Percentiles rank a stretch among this genome's conserved stretches.
These are phyloP conservation scores for Pleurotus pulmonarius DNA, from an alignment of 768 basidiomycete species.

Conservation along the genomic window DNA sequence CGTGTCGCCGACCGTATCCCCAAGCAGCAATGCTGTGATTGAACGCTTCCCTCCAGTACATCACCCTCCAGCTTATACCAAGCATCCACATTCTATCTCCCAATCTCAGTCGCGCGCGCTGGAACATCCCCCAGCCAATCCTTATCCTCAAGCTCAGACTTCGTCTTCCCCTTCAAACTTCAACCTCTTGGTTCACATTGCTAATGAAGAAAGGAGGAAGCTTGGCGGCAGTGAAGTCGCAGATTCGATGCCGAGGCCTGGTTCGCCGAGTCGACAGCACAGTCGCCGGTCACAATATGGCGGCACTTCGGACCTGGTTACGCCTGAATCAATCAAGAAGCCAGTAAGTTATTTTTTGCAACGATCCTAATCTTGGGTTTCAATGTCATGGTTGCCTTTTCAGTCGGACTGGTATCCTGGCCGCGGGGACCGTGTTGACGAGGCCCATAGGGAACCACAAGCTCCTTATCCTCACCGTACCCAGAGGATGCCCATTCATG, in stretches of 20 bases:
- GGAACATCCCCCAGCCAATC: not conserved
- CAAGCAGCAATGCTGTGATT: not conserved
- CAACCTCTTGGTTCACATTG: slow-evolving; percentile 70
- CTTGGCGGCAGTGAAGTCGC: slow-evolving; percentile 23
- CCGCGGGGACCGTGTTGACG: not conserved
- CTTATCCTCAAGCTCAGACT: slow-evolving; percentile 6
- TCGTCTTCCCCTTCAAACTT: slow-evolving; percentile 7
- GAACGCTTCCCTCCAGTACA: slow-evolving; percentile 1
- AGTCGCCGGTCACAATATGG: slow-evolving; percentile 9
- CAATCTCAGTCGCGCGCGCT: not conserved
- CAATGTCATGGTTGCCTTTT: not conserved
- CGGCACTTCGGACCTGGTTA: slow-evolving; percentile 6
- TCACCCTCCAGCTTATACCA: not conserved
- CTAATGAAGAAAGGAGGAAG: slow-evolving; percentile 60
- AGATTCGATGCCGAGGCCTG: slow-evolving; percentile 1
- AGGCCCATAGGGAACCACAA: not conserved
- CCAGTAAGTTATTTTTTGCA: not conserved
- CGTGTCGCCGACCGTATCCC: slow-evolving; percentile 3
- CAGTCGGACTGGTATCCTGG: not conserved
- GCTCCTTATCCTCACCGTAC: slow-evolving; percentile 1
- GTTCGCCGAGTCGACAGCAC: slow-evolving; percentile 2
- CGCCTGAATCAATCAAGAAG: not conserved
- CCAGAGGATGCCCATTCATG: slow-evolving; percentile 5
- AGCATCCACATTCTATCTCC: not conserved
- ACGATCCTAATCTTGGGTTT: not conserved